phyloP scores from a whole-genome alignment of 208 protist species.

The Crithidia acanthocephali region DNA sequence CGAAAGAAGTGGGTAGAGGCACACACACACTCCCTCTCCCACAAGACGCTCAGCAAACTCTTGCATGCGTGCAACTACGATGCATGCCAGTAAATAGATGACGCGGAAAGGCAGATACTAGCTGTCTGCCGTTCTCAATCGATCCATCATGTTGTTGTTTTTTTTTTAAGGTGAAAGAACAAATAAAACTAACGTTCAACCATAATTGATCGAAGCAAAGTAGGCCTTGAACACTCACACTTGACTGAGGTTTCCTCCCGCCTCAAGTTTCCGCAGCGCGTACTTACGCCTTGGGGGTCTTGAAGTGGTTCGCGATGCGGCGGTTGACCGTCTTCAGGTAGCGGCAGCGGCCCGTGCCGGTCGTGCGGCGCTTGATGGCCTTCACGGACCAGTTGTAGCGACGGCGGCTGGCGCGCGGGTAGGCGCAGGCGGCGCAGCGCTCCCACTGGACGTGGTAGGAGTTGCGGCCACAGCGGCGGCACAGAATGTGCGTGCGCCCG shows the following conservation, averaged over 20 bases:
- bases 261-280: too few relatives aligned
- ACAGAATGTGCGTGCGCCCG: constrained; percentile 97
- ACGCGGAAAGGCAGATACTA: too few relatives aligned
- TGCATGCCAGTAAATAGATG: too few relatives aligned
- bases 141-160: too few relatives aligned
- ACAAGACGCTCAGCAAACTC: too few relatives aligned
- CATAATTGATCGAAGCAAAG: constrained; percentile 1
- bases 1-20: too few relatives aligned
- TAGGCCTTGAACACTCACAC: constrained; percentile 5
- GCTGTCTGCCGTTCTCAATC: too few relatives aligned
- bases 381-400: constrained; percentile 98
- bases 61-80: too few relatives aligned
- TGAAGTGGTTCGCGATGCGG: constrained; percentile 98
- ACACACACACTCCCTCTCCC: too few relatives aligned
- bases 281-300: constrained; percentile 82
- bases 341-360: constrained; percentile 98
- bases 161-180: neutral
- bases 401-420: constrained; percentile 96
- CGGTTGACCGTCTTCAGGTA: constrained; percentile 97
- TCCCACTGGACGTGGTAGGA: constrained; percentile 99
- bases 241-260: neutral
- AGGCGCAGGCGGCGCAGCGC: constrained; percentile 98
- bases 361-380: constrained; percentile 97
- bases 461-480: constrained; percentile 97
- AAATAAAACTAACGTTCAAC: neutral